These are phyloP conservation scores for Penicillium oxalicum DNA, from an alignment of 2,329 filamentous ascomycete genomes.

Conservation along the genomic window DNA sequence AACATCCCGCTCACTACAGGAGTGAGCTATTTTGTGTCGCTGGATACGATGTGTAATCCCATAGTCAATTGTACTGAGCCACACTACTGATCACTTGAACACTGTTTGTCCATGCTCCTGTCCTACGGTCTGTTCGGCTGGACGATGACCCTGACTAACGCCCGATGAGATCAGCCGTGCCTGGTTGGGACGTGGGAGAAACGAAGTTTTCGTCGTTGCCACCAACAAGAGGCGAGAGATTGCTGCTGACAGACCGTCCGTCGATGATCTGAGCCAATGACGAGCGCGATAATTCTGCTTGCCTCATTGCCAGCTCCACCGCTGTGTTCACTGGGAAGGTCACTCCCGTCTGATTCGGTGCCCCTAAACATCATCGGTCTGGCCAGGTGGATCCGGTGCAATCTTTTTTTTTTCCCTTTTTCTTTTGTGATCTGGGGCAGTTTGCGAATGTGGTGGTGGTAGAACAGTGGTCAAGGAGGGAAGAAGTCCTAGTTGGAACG, in stretches of 20 bases:
- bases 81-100: too few species aligned
- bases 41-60: too few species aligned
- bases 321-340: conserved; percentile 17
- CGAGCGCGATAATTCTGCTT: conserved; percentile 19
- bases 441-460: too few species aligned
- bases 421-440: conserved; percentile 25
- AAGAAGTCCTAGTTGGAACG: not conserved
- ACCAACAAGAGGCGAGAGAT: conserved; percentile 20
- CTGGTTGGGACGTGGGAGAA: too few species aligned
- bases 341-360: conserved; percentile 13
- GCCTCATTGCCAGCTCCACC: conserved; percentile 17
- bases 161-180: too few species aligned
- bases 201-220: not conserved
- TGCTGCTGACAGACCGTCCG: conserved; percentile 13
- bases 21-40: too few species aligned
- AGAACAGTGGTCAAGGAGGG: not conserved
- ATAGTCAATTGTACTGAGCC: too few species aligned
- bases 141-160: too few species aligned
- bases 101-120: too few species aligned
- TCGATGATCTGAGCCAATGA: conserved; percentile 18
- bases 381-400: conserved; percentile 23
- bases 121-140: too few species aligned
- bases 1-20: too few species aligned
- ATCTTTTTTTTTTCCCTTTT: not conserved
- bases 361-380: conserved; percentile 21